These are phyloP conservation scores for Alternaria metachromatica DNA, from an alignment of 2,329 filamentous ascomycete species.

Conservation along the genomic window DNA sequence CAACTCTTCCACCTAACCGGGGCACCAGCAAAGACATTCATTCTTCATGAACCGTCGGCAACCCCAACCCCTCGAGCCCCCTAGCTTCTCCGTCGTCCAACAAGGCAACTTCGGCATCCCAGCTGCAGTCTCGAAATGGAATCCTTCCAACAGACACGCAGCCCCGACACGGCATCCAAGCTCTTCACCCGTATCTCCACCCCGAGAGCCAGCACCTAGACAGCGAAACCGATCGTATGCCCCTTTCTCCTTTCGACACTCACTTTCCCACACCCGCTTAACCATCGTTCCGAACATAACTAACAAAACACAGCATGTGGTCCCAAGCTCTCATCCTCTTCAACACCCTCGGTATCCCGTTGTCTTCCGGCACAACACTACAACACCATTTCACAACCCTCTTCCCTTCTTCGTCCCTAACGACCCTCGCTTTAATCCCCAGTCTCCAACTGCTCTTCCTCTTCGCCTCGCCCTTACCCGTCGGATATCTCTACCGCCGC, in stretches of 20 bases:
- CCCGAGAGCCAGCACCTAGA: not conserved
- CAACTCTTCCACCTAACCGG: too few species aligned
- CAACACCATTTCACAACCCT: conserved; percentile 30
- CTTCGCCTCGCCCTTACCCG: conserved; percentile 2
- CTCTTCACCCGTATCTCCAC: not conserved
- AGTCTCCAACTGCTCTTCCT: conserved; percentile 24
- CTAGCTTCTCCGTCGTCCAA: not conserved
- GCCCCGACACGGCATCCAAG: not conserved
- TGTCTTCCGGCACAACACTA: conserved; percentile 11
- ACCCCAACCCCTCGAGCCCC: not conserved
- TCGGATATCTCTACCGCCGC: conserved; percentile 10
- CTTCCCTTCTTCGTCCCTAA: not conserved
- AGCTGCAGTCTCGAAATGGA: not conserved
- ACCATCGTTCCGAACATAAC: too few species aligned
- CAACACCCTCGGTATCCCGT: conserved; percentile 8
- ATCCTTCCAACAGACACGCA: not conserved
- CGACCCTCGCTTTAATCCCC: not conserved
- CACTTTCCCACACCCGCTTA: too few species aligned
- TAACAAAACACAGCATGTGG: conserved; percentile 7
- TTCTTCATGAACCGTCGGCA: not conserved
- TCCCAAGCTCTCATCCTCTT: conserved; percentile 33
- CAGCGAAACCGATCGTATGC: conserved; percentile 2
- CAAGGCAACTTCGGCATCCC: not conserved
- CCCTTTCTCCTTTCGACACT: too few species aligned
- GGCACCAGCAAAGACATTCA: too few species aligned